Evolutionary conservation across 1,139 yeast genomes (phyloP), one percentile per base, ranked within the genome.

Genomic region (Blastobotrys petasosporus): DNA sequence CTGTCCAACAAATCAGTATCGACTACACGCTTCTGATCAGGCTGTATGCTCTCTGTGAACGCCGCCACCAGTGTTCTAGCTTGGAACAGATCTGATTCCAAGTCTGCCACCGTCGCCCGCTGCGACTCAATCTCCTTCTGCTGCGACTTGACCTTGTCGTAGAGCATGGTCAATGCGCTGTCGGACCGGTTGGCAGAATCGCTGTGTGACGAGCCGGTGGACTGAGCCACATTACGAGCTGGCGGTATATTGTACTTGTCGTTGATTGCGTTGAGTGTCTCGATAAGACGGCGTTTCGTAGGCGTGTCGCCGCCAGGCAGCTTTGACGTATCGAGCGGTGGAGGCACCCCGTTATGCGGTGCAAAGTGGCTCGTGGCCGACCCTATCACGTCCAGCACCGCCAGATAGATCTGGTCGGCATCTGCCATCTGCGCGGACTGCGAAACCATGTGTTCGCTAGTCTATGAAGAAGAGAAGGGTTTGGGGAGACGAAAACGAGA

Each of bases 101-200:
- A 59, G 17, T 62, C 64, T n/a, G 55, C 56, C n/a, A 69, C 70
- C 9, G 68, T 61, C 29, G 61, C 57, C 39, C 62, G 55, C 43
- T 67, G 69, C 16, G 57, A 50, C 32, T 65, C 66, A 37, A 68
- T 64, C 49, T 68, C 70, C 29, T 55, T 58, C 48, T 66, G 69
- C 54, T 68, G 71, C 37, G 60, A 57, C 48, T 65, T 64, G 34
- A 68, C 67, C 45, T 63, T 64, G 38, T 51, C 53, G 49, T 58
- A 62, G 33, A 67, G 60, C 31, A 47, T 51, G 6, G 49, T 32
- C 29, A 51, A 46, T 34, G 40, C 25, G 42, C 32, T 20, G 35
- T 17, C 38, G 25, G 25, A 20, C 7, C 25, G 25, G 7, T 20
- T 20, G 7, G 25, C 25, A 20, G 25, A 20, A 7, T 20, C 25